Evolutionary conservation across 805 yeast genomes (phyloP), one percentile per base, ranked within the genome.

Genomic region (Osmozyma mogii): DNA sequence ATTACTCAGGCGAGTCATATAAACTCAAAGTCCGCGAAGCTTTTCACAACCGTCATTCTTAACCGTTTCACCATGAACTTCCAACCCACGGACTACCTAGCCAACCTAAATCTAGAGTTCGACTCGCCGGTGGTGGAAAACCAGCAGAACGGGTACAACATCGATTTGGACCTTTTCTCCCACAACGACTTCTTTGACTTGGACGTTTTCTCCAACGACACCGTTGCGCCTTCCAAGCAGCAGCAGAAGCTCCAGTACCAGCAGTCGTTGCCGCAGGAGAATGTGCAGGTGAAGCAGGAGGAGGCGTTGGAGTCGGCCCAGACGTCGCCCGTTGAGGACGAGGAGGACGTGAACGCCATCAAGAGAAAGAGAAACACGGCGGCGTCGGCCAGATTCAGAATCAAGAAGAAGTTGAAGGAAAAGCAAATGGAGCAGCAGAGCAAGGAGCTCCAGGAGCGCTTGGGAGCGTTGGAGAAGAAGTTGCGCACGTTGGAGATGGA

Each of bases 401-500:
- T 85, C 50, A 85, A 84, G 70, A 87, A 84, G 75, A 88, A 89
- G 68, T 49, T 81, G 58, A 82, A 84, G 54, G 96, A 89, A 58
- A 92, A 83, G 58, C 89, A 88, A 51, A 72, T 89, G 77, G 95
- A 88, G 56, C 65, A 76, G 35, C 75, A 70, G 35, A 70, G 88
- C 12, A 72, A 73, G 43, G 88, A 81, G 36, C 65, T 89, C 44
- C 76, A 75, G 43, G 88, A 82, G 18, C 57, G 72, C 37, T 77
- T 88, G 10, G 58, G 64, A 27, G 61, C 62, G 14, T 65, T 87
- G 38, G 94, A 87, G 53, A 68, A 72, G 47, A 77, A 77, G 49
- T 74, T 92, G 35, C 78, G 78, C 54, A 84, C 89, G 32, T 61
- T 89, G 41, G 95, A 88, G 58, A 84, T 85, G 94, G 98, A 89